Evolutionary conservation across 306 rosid species (phyloP), one percentile per base, ranked within the genome.

Genomic region (Pyrus communis): DNA sequence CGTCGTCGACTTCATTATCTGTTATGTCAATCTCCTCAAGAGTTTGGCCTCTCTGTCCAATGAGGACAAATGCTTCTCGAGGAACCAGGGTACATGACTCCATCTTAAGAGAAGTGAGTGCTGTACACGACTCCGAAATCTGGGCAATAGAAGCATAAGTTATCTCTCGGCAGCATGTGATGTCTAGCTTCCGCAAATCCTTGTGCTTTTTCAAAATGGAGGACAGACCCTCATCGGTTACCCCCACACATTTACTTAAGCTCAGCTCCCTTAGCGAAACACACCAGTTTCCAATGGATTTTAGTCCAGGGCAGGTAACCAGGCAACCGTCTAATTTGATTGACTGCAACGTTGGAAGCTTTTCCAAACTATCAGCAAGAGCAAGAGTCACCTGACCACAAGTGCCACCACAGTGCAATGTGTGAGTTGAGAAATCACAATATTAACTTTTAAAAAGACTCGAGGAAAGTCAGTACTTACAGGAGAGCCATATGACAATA

Each of bases 21-120:
- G 97, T 95, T 45, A 95, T 77, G 77, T 95, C 99, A 75, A 95
- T 93, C 87, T 89, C 97, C 87, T 89, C 87, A 17, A 95, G 93
- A 67, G 58, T 76, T 72, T 61, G 84, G 35, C 99, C 92, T 81
- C 79, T 80, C 78, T 82, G 86, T 59, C 97, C 97, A 59, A 95
- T 87, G 82, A 91, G 69, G 74, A 83, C 65, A 81, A 92, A 92
- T 65, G 91, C 96, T 81, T 92, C 90, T 63, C 82, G 78, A 67
- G 93, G 83, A 82, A 95, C 97, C 69, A 86, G 86, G 43, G 87
- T 82, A 59, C 99, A 95, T 21, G 97, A 95, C 70, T 95, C 99
- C 99, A 95, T 95, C 84, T 43, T 88, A 40, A 95, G 93, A 83
- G 97, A 90, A 75, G 88, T 87, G 31, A 95, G 97, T 75, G 73